Conservation (phyloP, 495 filamentous ascomycete genomes). For the Xylaria castorea region DNA sequence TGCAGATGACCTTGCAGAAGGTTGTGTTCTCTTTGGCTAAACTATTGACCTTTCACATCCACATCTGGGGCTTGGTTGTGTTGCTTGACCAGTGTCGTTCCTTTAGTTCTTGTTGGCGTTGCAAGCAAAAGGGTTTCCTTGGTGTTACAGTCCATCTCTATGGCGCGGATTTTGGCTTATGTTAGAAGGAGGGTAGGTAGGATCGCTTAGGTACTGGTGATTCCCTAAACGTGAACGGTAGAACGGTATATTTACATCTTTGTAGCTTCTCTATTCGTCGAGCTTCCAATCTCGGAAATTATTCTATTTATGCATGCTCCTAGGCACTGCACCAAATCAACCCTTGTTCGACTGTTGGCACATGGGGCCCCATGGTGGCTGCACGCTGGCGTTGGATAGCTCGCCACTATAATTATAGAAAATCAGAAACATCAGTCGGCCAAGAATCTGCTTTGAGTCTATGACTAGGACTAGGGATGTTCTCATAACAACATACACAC, state of each 20-base stretch:
- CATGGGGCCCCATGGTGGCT: background rate
- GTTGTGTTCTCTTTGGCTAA: background rate
- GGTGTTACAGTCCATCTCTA: background rate
- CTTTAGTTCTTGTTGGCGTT: background rate
- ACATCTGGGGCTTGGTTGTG: background rate
- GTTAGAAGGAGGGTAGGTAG: background rate
- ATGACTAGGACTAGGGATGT: background rate
- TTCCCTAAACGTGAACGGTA: background rate
- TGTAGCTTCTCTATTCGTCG: background rate
- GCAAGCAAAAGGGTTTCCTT: background rate
- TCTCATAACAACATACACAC: background rate
- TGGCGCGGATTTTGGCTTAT: background rate
- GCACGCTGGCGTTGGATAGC: background rate
- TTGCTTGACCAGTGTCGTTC: background rate
- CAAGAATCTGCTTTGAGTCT: background rate
- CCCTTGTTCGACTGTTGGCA: slow-evolving; percentile 1
- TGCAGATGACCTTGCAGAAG: background rate
- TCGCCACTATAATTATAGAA: slow-evolving; percentile 9
- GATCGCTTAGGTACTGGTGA: background rate
- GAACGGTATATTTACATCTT: background rate
- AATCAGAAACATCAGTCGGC: background rate
- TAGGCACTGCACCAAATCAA: background rate
- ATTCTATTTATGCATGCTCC: no score
- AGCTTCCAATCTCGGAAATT: slow-evolving; percentile 6
- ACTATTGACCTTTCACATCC: background rate